Evolutionary conservation across 805 yeast genomes (phyloP), one percentile per base, ranked within the genome.

Genomic region (Kurtzmaniella fragi): DNA sequence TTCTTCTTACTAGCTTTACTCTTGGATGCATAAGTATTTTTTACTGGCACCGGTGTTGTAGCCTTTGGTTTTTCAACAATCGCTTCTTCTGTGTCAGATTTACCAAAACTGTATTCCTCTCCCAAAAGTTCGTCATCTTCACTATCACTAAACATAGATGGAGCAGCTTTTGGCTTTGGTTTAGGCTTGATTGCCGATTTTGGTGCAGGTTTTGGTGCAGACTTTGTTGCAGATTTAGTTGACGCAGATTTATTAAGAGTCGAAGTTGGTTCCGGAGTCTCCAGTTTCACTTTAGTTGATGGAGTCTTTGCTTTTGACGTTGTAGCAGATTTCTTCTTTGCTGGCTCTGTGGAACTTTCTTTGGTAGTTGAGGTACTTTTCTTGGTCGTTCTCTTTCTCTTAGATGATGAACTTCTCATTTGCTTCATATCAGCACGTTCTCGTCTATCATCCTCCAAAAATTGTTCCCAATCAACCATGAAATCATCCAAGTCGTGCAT

Each of bases 401-500:
- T 66, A 44, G 64, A 71, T 28, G 67, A 61, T 15, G 75, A 66
- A 34, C 68, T 73, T 42, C 64, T 66, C 30, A 57, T 64, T 3
- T 75, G 64, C n/a, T 70, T 58, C 40, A 76, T 56, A 28, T 73
- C 68, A 28, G 71, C 67, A 45, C 88, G 75, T 42, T 73, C 74
- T 41, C 73, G 75, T 40, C 71, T 74, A 57, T 90, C 96, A 9
- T 71, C 76, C 25, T 67, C 70, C 53, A 87, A 62, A 58, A 86
- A 89, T 41, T 72, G 64, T 1, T 80, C 73, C 82, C 91, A 93
- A 9, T 73, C 73, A 7, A 49, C 67, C 42, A 77, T 53, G 59
- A 93, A 91, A 0, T 64, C 81, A 41, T 88, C 95, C 48, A 93
- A 70, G 57, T 93, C 99, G 33, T 61, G 71, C 42, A 67, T 74